Base-by-base conservation (phyloP, 139 green algal genomes). In the Chlamydomonas sphaeroides region DNA sequence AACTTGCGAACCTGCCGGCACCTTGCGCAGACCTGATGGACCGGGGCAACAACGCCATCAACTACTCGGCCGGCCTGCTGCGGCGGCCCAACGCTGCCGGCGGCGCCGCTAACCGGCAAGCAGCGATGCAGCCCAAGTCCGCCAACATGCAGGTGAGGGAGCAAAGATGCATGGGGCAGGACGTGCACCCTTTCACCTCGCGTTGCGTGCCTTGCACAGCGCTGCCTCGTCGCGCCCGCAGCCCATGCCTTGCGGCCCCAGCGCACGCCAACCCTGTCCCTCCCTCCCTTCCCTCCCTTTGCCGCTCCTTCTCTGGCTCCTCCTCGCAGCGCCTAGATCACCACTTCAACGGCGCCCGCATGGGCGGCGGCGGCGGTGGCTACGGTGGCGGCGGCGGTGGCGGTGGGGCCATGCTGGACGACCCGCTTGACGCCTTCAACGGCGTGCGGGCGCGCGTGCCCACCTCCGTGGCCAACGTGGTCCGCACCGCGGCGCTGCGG, bases 321-420 rank as follows among this genome's bases (percentile, higher is more conserved):
- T 8, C 78, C 53, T 21, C 49, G 78, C 90, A 93, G 83, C 88
- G 86, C 20, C 89, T 95, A 32, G 89, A 94, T 53, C 75, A 65
- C n/a, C 83, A 84, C 36, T 86, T 96, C 53, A 78, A 89, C 56
- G 48, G 48, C 26, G 85, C 86, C 1, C 53, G 74, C 68, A 48
- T 91, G 36, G 51, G 33, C 2, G 56, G 59, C 59, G 59, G n/a
- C 5, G 57, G 33, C 57, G 59, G 42, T 39, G 28, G 30, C 57
- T 5, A 5, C 5, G 28, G 30, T 5, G 57, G 57, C 28, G 57
- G 57, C 7, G 57, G 57, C 57, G 17, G 20, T 1, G 26, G 30
- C 59, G 59, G 59, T 14, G n/a, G 30, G 26, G 72, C 18, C 38
- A 39, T 80, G 33, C 78, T 73, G 73, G 83, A 95, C 68, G 86